Conservation (phyloP, 176 grass and related monocot genomes). For the Carex kokanica region DNA sequence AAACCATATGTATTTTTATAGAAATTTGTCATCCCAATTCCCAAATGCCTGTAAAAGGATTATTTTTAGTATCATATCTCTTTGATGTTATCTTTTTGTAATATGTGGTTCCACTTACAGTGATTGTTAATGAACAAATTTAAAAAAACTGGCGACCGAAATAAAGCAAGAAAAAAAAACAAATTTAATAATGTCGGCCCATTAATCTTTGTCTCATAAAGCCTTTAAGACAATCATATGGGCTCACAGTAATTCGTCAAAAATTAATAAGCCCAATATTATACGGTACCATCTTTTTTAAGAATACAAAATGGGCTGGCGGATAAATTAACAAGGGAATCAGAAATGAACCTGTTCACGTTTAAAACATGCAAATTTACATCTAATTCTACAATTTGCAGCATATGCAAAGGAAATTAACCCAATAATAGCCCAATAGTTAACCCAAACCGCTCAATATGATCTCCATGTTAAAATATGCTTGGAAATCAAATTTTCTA, state of each 20-base stretch:
- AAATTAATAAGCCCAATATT: not conserved
- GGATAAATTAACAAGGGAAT: not conserved
- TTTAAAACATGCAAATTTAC: not conserved
- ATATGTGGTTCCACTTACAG: no score
- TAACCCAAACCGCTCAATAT: no score
- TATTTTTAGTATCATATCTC: no score
- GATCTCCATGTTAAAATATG: no score
- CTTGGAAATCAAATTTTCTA: no score
- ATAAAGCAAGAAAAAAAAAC: not conserved
- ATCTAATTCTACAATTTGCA: not conserved
- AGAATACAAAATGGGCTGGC: not conserved
- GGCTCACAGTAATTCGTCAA: no score
- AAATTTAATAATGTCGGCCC: not conserved
- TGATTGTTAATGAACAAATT: no score
- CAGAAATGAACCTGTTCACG: not conserved
- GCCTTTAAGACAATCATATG: not conserved
- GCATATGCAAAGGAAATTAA: not conserved
- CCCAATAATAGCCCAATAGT: not conserved
- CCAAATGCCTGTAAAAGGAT: no score
- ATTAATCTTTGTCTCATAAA: not conserved
- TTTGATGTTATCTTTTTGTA: no score
- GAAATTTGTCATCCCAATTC: no score
- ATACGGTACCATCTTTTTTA: not conserved
- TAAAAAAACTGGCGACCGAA: not conserved
- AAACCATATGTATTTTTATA: no score